phyloP scores from a whole-genome alignment of 208 protist genomes.

The Crithidia brevicula region DNA sequence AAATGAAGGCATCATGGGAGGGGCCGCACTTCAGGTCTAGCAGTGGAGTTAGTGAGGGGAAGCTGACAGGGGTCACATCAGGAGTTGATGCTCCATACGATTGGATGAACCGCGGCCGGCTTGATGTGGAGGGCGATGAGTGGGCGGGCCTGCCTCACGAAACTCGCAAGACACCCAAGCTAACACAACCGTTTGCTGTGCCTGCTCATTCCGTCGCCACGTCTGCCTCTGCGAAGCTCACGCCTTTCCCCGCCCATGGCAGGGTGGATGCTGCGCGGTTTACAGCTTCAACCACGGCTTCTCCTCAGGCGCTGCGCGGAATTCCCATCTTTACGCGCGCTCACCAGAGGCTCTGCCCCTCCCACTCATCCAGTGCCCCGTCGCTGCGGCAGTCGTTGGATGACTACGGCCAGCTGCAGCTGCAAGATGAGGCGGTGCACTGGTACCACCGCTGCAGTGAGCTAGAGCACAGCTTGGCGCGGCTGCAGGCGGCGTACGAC shows the following conservation, averaged over 20 bases:
- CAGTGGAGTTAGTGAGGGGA: no score
- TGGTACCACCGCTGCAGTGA: conserved; percentile 36
- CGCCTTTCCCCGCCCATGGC: no score
- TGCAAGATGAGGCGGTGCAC: conserved; percentile 38
- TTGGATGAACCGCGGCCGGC: no score
- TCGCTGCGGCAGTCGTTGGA: conserved; percentile 26
- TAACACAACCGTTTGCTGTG: neutral
- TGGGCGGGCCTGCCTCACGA: neutral
- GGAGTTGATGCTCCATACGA: no score
- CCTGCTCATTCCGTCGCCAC: no score
- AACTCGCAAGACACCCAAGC: neutral
- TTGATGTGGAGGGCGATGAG: no score
- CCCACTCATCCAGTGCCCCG: neutral
- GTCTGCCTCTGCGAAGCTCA: no score
- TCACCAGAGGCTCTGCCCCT: neutral
- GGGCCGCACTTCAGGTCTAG: neutral
- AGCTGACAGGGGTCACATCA: no score
- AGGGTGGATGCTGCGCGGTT: no score
- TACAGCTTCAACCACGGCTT: no score
- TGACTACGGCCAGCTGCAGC: conserved; percentile 24
- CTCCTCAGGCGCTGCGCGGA: conserved; percentile 21
- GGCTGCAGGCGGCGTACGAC: conserved; percentile 12
- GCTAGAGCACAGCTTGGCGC: conserved; percentile 22
- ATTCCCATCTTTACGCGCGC: conserved; percentile 20
- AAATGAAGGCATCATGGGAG: neutral